Evolutionary conservation across 495 filamentous ascomycete genomes (phyloP).

Genomic region (Podospora bellae-mahoneyi): DNA sequence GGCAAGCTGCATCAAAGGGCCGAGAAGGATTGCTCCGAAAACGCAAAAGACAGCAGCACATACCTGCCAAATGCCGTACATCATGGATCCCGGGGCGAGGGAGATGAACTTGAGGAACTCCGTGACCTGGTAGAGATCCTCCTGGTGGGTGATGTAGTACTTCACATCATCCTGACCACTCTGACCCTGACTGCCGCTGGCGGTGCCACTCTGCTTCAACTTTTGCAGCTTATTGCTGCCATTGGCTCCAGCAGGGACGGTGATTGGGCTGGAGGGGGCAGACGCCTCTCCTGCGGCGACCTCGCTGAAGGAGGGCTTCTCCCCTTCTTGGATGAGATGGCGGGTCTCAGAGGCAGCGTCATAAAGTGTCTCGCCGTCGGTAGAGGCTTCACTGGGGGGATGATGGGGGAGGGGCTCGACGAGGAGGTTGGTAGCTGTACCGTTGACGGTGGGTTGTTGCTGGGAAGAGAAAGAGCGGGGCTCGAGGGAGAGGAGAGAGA

Average conservation of each 20-base stretch:
- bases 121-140: constrained; percentile 78
- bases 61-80: constrained; percentile 56
- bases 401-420: not conserved
- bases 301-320: constrained; percentile 9
- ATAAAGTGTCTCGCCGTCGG: not conserved
- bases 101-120: constrained; percentile 70
- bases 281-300: constrained; percentile 8
- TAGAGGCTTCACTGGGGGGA: not conserved
- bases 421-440: not conserved
- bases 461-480: constrained; percentile 20
- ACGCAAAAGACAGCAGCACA: constrained; percentile 61
- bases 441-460: constrained; percentile 9
- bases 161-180: constrained; percentile 10
- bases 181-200: not conserved
- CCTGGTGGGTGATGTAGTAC: constrained; percentile 71
- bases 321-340: constrained; percentile 4
- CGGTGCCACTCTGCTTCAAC: not conserved
- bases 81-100: constrained; percentile 45
- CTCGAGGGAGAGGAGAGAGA: constrained; percentile 68
- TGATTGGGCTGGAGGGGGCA: not conserved
- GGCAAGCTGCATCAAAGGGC: constrained; percentile 16
- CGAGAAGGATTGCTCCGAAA: constrained; percentile 42
- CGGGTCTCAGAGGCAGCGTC: not conserved
- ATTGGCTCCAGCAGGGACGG: not conserved
- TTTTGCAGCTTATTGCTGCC: not conserved